Evolutionary conservation across 352 stramenopile genomes (phyloP), one percentile per base, ranked within the genome.

Genomic region (Globisporangium barbulae): DNA sequence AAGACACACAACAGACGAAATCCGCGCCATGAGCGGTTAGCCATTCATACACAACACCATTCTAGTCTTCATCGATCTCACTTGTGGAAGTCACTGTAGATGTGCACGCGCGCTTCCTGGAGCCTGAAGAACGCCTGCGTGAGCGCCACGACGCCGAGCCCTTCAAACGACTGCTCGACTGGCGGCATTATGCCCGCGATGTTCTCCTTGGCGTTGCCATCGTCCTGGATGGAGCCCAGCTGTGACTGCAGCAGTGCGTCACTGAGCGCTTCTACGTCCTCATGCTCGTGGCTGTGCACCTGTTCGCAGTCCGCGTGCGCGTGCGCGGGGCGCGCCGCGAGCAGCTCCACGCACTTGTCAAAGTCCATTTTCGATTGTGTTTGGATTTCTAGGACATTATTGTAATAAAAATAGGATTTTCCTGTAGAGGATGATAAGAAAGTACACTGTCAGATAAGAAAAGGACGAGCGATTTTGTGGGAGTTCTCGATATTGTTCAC

Each of bases 61-160:
- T 1, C 8, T 9, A 39, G 10, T 10, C 33, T 6, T 19, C 15
- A 28, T 13, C 3, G 25, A 19, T 66, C 73, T n/a, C 41, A 89
- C 73, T 77, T 65, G 22, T 78, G 70, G 45, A 94, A 94, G 3
- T 82, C 74, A 28, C 56, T 63, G 76, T 93, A 93, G 55, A 92
- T 88, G 30, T 78, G 73, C 33, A 91, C 85, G 33, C 85, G 83
- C 35, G 59, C 73, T 63, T 87, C 81, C 64, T 94, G 85, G 12
- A 86, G 71, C 9, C 56, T 55, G 31, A 82, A 72, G 63, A 94
- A 90, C 9, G 59, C 55, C 50, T 72, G 65, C 5, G 75, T 61
- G 8, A 94, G 67, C 31, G 53, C 69, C 37, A 39, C 39, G 22
- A 47, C 9, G n/a, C 49, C 69, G 22, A 69, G 44, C 15, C 57